phyloP scores from a whole-genome alignment of 106 monocot genomes.

The Allium cepa region DNA sequence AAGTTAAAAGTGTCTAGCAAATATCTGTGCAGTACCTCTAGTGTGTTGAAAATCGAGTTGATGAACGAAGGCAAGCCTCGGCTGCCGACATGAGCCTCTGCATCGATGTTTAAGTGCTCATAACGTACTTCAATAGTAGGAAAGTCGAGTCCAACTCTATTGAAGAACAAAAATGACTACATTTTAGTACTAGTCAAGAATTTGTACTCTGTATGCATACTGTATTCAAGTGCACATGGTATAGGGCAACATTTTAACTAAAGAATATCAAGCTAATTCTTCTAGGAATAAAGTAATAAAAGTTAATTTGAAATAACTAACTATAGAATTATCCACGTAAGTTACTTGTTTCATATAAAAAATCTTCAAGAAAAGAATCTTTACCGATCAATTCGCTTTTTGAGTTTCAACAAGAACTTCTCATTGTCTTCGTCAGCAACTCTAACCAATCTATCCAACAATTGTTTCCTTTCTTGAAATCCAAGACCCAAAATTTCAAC shows the following conservation, averaged over 20 bases:
- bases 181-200: too few relatives aligned
- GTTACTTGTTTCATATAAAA: background rate
- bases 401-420: slow-evolving; percentile 58
- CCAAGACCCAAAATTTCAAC: slow-evolving; percentile 42
- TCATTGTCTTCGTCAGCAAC: slow-evolving; percentile 66
- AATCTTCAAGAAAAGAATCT: background rate
- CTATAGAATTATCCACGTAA: background rate
- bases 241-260: background rate
- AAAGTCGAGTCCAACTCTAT: slow-evolving; percentile 9
- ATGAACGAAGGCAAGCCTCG: slow-evolving; percentile 7
- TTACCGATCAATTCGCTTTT: slow-evolving; percentile 56
- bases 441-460: slow-evolving; percentile 48
- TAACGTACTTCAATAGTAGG: slow-evolving; percentile 9
- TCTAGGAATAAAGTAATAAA: background rate
- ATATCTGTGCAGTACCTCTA: background rate
- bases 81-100: slow-evolving; percentile 8
- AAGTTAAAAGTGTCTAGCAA: background rate
- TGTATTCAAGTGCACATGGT: background rate
- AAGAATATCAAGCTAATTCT: too few relatives aligned
- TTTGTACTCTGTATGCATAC: too few relatives aligned
- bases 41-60: slow-evolving; percentile 1
- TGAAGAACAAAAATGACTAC: background rate
- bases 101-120: slow-evolving; percentile 8
- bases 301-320: background rate
- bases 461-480: slow-evolving; percentile 21